phyloP scores from a whole-genome alignment of 495 filamentous ascomycete genomes.

The Astrothelium macrocarpum region DNA sequence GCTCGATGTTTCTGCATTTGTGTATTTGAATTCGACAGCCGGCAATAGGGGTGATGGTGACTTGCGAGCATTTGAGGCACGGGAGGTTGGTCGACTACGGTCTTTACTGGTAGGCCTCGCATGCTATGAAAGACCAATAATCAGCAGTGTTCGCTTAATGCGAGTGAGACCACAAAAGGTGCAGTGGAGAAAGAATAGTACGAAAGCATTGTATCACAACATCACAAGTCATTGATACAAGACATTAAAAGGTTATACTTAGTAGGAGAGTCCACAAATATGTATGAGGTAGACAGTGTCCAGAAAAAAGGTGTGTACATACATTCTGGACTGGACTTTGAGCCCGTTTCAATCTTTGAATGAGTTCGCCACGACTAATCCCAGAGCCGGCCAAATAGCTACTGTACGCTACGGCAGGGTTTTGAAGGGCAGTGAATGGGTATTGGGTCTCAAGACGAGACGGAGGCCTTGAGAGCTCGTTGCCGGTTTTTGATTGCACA shows the following conservation, averaged over 20 bases:
- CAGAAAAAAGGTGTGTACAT: neutral
- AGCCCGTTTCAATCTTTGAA: slow-evolving; percentile 71
- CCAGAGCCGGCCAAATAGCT: slow-evolving; percentile 1
- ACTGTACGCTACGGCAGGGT: neutral
- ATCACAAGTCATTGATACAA: neutral
- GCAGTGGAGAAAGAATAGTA: neutral
- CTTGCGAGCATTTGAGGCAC: neutral
- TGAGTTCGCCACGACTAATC: slow-evolving; percentile 57
- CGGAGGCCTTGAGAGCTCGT: neutral
- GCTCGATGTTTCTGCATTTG: slow-evolving; percentile 23
- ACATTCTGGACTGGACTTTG: slow-evolving; percentile 63
- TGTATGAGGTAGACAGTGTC: neutral
- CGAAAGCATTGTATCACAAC: neutral
- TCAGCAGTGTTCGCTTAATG: neutral
- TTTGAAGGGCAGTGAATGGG: slow-evolving; percentile 3
- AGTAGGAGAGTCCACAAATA: too few relatives aligned
- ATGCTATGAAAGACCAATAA: neutral
- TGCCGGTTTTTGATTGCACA: neutral
- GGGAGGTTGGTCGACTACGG: neutral
- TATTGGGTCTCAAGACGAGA: neutral
- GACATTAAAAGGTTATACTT: neutral
- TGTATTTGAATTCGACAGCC: slow-evolving; percentile 15
- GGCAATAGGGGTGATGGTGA: slow-evolving; percentile 24
- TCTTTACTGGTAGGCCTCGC: neutral
- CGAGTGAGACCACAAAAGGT: too few relatives aligned